Conservation (phyloP, 345 rosid genomes). For the Garcia nutans region DNA sequence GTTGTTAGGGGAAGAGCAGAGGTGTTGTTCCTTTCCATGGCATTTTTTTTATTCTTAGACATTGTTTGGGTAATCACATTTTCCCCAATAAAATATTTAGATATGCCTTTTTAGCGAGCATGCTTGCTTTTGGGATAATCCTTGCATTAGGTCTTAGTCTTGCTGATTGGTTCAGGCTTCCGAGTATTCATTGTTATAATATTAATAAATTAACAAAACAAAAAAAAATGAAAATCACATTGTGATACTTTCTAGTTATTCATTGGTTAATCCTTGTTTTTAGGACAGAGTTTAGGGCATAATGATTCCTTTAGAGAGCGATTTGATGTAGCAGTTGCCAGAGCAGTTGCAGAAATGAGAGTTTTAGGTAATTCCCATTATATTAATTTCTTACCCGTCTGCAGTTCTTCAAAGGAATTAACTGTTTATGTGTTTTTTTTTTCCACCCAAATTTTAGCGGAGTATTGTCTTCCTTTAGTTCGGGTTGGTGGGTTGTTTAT, state of each 20-base stretch:
- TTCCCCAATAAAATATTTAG: not conserved
- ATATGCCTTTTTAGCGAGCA: not conserved
- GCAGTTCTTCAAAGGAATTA: slow-evolving; percentile 9
- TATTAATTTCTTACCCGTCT: slow-evolving; percentile 3
- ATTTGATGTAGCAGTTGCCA: slow-evolving; percentile 89
- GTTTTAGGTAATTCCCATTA: slow-evolving; percentile 53
- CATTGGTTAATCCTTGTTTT: slow-evolving; percentile 20
- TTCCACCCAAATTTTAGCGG: slow-evolving; percentile 52
- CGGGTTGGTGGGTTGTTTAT: slow-evolving; percentile 90
- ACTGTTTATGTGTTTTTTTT: slow-evolving; percentile 13
- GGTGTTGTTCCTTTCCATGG: slow-evolving; percentile 36
- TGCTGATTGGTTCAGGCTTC: not conserved
- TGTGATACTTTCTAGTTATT: not conserved
- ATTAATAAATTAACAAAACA: not conserved
- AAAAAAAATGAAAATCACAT: not conserved
- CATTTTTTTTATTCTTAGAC: not conserved
- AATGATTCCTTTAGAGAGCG: slow-evolving; percentile 59
- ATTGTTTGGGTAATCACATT: not conserved
- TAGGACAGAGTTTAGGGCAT: slow-evolving; percentile 75
- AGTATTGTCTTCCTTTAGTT: slow-evolving; percentile 91
- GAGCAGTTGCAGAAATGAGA: slow-evolving; percentile 98
- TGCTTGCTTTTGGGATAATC: not conserved
- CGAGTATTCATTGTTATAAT: not conserved
- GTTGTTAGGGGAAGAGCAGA: slow-evolving; percentile 89
- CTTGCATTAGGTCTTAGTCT: not conserved